phyloP scores from a whole-genome alignment of 768 basidiomycete species.

The Suillus fuscotomentosus region DNA sequence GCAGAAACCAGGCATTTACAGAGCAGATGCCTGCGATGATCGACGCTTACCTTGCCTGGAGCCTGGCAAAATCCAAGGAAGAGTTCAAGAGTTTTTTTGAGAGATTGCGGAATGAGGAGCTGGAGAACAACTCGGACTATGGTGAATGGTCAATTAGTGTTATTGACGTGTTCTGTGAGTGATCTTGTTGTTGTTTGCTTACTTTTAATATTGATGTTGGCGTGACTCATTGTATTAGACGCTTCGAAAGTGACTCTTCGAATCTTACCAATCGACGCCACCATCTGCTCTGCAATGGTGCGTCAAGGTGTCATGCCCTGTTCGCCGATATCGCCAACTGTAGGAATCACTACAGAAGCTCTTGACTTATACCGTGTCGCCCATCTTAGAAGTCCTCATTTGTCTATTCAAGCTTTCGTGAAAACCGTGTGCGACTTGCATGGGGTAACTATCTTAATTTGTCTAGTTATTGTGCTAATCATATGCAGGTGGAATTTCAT shows the following conservation, averaged over 20 bases:
- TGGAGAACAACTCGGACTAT: neutral
- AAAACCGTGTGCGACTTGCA: too few relatives aligned
- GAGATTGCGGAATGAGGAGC: neutral
- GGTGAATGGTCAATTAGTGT: neutral
- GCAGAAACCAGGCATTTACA: too few relatives aligned
- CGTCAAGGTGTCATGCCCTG: neutral
- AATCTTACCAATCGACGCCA: neutral
- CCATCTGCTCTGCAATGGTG: neutral
- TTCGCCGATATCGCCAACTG: neutral
- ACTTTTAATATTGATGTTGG: neutral
- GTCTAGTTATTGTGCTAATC: too few relatives aligned
- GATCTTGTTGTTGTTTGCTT: neutral
- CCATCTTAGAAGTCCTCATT: too few relatives aligned
- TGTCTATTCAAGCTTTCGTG: too few relatives aligned
- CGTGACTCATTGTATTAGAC: neutral
- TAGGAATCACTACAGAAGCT: neutral
- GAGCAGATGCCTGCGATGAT: too few relatives aligned
- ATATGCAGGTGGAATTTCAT: too few relatives aligned
- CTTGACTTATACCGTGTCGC: neutral
- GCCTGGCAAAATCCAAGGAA: neutral
- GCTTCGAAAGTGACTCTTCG: neutral
- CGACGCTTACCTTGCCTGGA: neutral
- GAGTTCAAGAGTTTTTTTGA: neutral
- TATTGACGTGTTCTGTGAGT: constrained; percentile 6
- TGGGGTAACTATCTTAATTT: too few relatives aligned